Evolutionary conservation across 2,329 filamentous ascomycete species (phyloP).

Genomic region (Fusarium sp.): DNA sequence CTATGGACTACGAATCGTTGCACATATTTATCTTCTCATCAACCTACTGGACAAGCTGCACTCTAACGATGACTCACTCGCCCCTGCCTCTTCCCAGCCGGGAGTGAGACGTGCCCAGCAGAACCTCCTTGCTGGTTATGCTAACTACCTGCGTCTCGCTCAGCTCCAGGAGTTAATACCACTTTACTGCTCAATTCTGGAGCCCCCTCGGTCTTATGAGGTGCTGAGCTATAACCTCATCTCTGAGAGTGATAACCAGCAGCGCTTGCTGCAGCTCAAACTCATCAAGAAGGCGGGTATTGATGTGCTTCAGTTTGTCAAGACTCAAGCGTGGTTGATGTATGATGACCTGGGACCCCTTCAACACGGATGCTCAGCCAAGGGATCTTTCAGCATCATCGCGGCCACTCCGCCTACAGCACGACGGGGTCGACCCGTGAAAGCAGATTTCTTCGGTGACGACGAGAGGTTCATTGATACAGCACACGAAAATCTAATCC

Average conservation of each 20-base stretch:
- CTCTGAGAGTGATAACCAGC: conserved; percentile 73
- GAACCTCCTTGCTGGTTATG: conserved; percentile 84
- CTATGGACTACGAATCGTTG: conserved; percentile 74
- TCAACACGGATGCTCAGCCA: conserved; percentile 53
- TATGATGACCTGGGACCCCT: conserved; percentile 60
- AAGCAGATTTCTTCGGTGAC: conserved; percentile 76
- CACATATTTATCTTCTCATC: conserved; percentile 74
- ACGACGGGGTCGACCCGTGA: conserved; percentile 71
- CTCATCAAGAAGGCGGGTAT: conserved; percentile 82
- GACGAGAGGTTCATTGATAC: conserved; percentile 65
- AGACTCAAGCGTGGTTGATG: conserved; percentile 70
- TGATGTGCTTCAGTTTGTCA: conserved; percentile 78
- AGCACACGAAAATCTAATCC: conserved; percentile 78
- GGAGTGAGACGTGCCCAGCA: conserved; percentile 67
- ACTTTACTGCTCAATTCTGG: conserved; percentile 86
- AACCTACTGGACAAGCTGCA: conserved; percentile 74
- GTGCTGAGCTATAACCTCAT: conserved; percentile 83
- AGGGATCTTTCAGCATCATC: conserved; percentile 64
- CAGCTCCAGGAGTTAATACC: conserved; percentile 84
- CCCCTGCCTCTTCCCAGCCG: conserved; percentile 23
- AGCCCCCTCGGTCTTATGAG: conserved; percentile 72
- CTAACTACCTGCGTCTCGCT: conserved; percentile 79
- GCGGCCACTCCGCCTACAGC: conserved; percentile 52
- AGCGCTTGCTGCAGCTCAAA: conserved; percentile 75
- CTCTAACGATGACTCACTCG: conserved; percentile 31